Evolutionary conservation across 2,329 filamentous ascomycete species (phyloP).

Genomic region (Kalaharituber pfeilii): DNA sequence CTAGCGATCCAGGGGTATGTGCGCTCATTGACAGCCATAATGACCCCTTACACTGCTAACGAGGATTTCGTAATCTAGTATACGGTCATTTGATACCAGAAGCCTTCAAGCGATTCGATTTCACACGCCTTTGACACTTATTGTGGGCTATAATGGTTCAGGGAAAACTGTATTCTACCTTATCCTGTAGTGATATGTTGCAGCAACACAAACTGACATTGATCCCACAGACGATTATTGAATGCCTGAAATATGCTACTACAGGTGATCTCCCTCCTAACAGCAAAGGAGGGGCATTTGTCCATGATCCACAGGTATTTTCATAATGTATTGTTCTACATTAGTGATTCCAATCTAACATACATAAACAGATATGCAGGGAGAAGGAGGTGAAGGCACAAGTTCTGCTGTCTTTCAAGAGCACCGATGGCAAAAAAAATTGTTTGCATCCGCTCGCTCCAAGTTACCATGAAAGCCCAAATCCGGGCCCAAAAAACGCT

Average conservation of each 20-base stretch:
- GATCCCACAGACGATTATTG: conserved; percentile 91
- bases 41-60: conserved; percentile 5
- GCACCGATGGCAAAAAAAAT: conserved; percentile 61
- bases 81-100: conserved; percentile 70
- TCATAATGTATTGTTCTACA: conserved; percentile 6
- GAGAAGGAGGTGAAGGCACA: conserved; percentile 83
- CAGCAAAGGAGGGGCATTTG: conserved; percentile 72
- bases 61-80: conserved; percentile 29
- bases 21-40: background rate
- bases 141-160: conserved; percentile 92
- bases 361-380: conserved; percentile 43
- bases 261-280: conserved; percentile 88
- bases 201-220: background rate
- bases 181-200: no score
- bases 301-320: conserved; percentile 78
- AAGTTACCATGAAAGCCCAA: conserved; percentile 72
- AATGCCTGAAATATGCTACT: conserved; percentile 94
- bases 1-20: conserved; percentile 59
- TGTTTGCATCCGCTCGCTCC: conserved; percentile 66
- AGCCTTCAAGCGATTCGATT: conserved; percentile 68
- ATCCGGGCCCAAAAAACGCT: conserved; percentile 63
- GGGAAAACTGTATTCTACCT: conserved; percentile 75
- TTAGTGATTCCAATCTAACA: conserved; percentile 15
- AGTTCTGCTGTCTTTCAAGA: conserved; percentile 74
- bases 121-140: conserved; percentile 77